Evolutionary conservation across 441 rosid genomes (phyloP).

Genomic region (California macrophylla): DNA sequence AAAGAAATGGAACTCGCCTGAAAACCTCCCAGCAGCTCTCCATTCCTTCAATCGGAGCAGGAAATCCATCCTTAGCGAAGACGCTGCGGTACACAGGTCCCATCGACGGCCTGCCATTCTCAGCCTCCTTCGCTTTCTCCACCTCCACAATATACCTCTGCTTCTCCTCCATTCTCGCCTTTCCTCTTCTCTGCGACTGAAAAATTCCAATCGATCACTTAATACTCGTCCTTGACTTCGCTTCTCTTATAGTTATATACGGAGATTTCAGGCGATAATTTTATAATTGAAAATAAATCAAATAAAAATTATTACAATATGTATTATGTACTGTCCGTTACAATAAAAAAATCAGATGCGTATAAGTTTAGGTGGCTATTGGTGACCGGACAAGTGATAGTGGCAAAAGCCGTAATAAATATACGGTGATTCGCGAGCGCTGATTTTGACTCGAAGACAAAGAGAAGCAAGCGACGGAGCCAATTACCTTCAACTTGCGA

Average conservation of each 20-base stretch:
- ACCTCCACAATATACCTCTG: constrained; percentile 51
- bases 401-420: background rate
- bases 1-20: constrained; percentile 32
- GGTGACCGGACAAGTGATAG: background rate
- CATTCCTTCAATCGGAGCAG: constrained; percentile 52
- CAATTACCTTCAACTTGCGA: background rate
- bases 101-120: constrained; percentile 51
- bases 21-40: constrained; percentile 89
- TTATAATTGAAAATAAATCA: background rate
- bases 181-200: background rate
- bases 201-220: background rate
- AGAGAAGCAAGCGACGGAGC: no score
- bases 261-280: background rate
- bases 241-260: background rate
- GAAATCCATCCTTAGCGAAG: constrained; percentile 68
- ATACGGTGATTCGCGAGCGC: background rate
- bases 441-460: background rate
- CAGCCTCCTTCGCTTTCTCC: constrained; percentile 51
- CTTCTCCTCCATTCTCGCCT: constrained; percentile 21
- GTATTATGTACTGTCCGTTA: no score
- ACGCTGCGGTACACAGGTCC: constrained; percentile 76
- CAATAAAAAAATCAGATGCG: background rate
- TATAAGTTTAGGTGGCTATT: background rate
- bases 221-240: background rate
- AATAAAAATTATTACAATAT: no score